Conservation (phyloP, 805 yeast species). For the Candida khao-thaluensis region DNA sequence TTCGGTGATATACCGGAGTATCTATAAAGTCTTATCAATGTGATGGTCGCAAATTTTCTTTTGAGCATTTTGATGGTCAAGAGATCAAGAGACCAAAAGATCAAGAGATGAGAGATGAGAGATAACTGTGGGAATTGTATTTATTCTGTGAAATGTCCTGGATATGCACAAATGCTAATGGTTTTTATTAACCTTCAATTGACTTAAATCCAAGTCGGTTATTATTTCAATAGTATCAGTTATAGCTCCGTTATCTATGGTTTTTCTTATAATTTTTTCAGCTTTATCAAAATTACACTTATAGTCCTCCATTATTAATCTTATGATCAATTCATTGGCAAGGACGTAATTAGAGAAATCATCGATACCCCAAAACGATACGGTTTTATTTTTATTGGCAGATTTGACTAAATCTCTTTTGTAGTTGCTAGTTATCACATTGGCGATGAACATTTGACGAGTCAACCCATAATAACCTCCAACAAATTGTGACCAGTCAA, state of each 20-base stretch:
- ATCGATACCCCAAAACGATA: slow-evolving; percentile 60
- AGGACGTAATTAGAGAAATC: slow-evolving; percentile 58
- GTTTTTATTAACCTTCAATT: background rate
- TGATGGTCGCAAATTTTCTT: background rate
- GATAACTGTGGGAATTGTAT: too few relatives aligned
- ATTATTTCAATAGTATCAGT: slow-evolving; percentile 30
- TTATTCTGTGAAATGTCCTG: background rate
- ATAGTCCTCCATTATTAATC: slow-evolving; percentile 50
- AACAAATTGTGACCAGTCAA: slow-evolving; percentile 45
- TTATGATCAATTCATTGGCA: slow-evolving; percentile 59
- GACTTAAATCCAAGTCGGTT: slow-evolving; percentile 21
- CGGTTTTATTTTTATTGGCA: slow-evolving; percentile 38
- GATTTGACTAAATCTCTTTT: slow-evolving; percentile 26
- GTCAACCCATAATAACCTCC: slow-evolving; percentile 64
- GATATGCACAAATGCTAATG: too few relatives aligned
- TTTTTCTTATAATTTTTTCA: slow-evolving; percentile 44
- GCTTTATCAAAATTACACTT: slow-evolving; percentile 40
- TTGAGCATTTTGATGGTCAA: too few relatives aligned
- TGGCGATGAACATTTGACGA: slow-evolving; percentile 53
- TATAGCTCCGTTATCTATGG: slow-evolving; percentile 48
- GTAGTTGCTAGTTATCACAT: slow-evolving; percentile 36
- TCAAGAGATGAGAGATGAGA: too few relatives aligned
- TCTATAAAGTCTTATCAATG: background rate
- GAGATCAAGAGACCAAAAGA: too few relatives aligned
- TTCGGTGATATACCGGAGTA: background rate